These are phyloP conservation scores for Neurospora terricola DNA, from an alignment of 495 filamentous ascomycete genomes.

Conservation along the genomic window DNA sequence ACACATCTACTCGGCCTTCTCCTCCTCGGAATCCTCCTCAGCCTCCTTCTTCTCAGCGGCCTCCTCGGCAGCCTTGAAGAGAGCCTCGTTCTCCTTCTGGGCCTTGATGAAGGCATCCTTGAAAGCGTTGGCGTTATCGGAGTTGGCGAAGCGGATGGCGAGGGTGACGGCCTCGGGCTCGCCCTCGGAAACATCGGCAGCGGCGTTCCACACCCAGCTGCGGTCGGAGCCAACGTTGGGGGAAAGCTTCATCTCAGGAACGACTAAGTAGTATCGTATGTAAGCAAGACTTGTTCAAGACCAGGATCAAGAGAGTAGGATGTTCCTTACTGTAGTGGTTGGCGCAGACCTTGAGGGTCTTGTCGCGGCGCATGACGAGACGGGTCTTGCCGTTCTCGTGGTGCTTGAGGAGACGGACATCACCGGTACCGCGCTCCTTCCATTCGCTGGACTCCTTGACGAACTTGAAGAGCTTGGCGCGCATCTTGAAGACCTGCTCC, in stretches of 20 bases:
- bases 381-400: conserved; percentile 96
- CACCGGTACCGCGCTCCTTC: conserved; percentile 98
- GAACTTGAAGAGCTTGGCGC: conserved; percentile 98
- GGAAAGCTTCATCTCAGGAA: conserved; percentile 97
- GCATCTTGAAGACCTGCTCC: conserved; percentile 98
- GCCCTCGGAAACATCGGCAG: conserved; percentile 95
- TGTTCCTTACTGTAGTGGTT: conserved; percentile 90
- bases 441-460: conserved; percentile 83
- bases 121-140: conserved; percentile 95
- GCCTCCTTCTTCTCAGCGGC: conserved; percentile 15
- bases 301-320: background rate
- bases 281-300: background rate
- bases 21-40: conserved; percentile 17
- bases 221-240: conserved; percentile 96
- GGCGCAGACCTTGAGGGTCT: conserved; percentile 99
- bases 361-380: conserved; percentile 96
- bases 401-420: conserved; percentile 94
- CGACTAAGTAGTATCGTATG: conserved; percentile 47
- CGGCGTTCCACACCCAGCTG: conserved; percentile 98
- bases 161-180: conserved; percentile 94
- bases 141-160: conserved; percentile 95
- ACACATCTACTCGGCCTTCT: conserved; percentile 12
- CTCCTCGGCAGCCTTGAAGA: conserved; percentile 52
- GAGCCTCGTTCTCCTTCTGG: conserved; percentile 87
- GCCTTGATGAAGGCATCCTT: conserved; percentile 98